These are phyloP conservation scores for Glonium stellatum DNA, from an alignment of 495 filamentous ascomycete species.

Conservation along the genomic window DNA sequence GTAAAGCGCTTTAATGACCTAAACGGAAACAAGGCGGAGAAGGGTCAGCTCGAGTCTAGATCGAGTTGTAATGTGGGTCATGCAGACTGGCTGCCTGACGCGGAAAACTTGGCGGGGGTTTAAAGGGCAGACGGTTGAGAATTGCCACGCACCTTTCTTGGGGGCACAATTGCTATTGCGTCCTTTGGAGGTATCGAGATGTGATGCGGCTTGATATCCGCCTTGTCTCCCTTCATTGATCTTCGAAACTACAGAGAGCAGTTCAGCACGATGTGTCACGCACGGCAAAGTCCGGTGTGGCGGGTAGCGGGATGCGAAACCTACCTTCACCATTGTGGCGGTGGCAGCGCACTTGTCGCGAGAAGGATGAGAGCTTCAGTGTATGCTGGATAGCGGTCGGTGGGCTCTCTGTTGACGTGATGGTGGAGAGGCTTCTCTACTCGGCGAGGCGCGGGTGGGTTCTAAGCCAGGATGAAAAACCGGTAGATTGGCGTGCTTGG, in stretches of 20 bases:
- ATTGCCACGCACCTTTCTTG: conserved; percentile 73
- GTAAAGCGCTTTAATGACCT: conserved; percentile 97
- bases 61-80: conserved; percentile 11
- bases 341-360: neutral
- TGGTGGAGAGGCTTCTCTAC: neutral
- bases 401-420: conserved; percentile 2
- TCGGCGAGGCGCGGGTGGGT: conserved; percentile 1
- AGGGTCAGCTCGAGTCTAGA: conserved; percentile 29
- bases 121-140: neutral
- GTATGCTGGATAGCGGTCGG: neutral
- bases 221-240: conserved; percentile 37
- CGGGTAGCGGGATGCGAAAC: neutral
- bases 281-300: conserved; percentile 1
- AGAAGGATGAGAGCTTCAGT: neutral
- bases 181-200: conserved; percentile 87
- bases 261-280: conserved; percentile 7
- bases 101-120: conserved; percentile 15
- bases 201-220: conserved; percentile 58
- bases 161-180: conserved; percentile 89
- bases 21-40: conserved; percentile 11
- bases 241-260: conserved; percentile 35
- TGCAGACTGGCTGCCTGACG: conserved; percentile 9
- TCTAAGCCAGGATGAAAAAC: conserved; percentile 3
- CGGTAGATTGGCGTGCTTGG: conserved; percentile 11
- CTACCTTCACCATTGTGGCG: conserved; percentile 24